Base-by-base conservation (phyloP, 805 yeast genomes). In the Monosporozyma solicola region DNA sequence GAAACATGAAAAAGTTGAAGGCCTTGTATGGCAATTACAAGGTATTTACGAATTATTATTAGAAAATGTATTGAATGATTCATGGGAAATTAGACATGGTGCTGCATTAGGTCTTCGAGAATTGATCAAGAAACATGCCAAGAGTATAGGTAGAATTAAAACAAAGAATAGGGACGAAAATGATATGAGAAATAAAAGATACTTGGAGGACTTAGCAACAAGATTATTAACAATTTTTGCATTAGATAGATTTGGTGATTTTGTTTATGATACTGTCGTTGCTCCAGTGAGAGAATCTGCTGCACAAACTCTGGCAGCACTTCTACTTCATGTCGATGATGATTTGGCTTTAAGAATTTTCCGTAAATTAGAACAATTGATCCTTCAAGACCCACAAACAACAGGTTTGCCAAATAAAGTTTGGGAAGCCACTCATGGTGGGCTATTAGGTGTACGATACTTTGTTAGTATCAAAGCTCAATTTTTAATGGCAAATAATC, bases 351-450 rank as follows among this genome's bases (percentile, higher is more conserved):
- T 81, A 8, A 74, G 77, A 49, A 80, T 88, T 0, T 92, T 90
- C 64, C 63, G 73, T 10, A 82, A 84, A 20, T 74, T 94, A 54
- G 79, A 82, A 50, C 76, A 79, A 45, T 72, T 94, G 50, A 89
- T 91, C 0, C 68, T 85, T 48, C 97, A 92, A 66, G 74, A 77
- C 45, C 62, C 72, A 4, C 37, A 56, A 47, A 32, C 53, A 2
- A 61, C 79, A 24, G 80, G 73, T 1, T 67, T 74, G 27, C 65
- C 66, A 29, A 61, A 59, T 11, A 72, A 76, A 46, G 80, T 90
- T 52, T 94, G 99, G 99, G 97, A 95, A 66, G 98, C 97, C 2
- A 87, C 94, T 54, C 99, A 94, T 73, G 99, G 98, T 60, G 99
- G 98, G 49, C 83, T 94, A 84, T 78, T 94, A 11, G 99, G 98